A percentile compares a stretch with the other conserved stretches of the same genome.
These are phyloP conservation scores for Sextonia rubra DNA, from an alignment of 164 flowering plant genomes.

Conservation along the genomic window DNA sequence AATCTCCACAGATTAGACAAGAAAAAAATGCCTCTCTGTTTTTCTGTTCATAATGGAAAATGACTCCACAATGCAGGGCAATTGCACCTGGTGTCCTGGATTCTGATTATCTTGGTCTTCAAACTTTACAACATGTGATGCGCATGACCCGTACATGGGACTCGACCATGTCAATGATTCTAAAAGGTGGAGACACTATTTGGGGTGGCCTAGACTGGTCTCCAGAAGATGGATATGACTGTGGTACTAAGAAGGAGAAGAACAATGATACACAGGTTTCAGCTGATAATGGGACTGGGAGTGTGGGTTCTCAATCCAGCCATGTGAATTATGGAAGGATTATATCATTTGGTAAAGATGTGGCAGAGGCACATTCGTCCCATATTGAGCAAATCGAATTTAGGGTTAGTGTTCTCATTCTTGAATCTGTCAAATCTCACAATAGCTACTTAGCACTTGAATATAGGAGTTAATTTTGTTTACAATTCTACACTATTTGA, in stretches of 20 bases:
- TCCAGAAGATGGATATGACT: conserved; percentile 67
- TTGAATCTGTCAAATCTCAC: not conserved
- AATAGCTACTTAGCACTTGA: no score
- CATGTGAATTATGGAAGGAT: conserved; percentile 67
- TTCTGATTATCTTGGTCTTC: conserved; percentile 62
- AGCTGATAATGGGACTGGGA: conserved; percentile 17
- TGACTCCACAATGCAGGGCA: conserved; percentile 50
- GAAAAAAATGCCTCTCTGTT: not conserved
- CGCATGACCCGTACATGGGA: conserved; percentile 95
- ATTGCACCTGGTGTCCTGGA: conserved; percentile 83
- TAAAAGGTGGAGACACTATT: conserved; percentile 87
- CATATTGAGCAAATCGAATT: conserved; percentile 66
- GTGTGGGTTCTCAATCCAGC: conserved; percentile 18
- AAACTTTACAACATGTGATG: conserved; percentile 82
- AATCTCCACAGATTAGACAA: not conserved
- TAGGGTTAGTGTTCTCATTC: conserved; percentile 39
- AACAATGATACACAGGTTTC: conserved; percentile 29
- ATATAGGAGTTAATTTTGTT: no score
- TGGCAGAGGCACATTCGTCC: conserved; percentile 54
- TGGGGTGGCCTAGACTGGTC: conserved; percentile 98
- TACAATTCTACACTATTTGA: no score
- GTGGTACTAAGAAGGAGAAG: conserved; percentile 36
- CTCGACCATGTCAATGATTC: conserved; percentile 97
- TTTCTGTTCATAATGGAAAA: not conserved
- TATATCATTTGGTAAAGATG: conserved; percentile 79